A percentile compares a stretch with the other conserved stretches of the same genome.
These are phyloP conservation scores for Debaryomyces subglobosus DNA, from an alignment of 1,139 yeast species.

Conservation along the genomic window DNA sequence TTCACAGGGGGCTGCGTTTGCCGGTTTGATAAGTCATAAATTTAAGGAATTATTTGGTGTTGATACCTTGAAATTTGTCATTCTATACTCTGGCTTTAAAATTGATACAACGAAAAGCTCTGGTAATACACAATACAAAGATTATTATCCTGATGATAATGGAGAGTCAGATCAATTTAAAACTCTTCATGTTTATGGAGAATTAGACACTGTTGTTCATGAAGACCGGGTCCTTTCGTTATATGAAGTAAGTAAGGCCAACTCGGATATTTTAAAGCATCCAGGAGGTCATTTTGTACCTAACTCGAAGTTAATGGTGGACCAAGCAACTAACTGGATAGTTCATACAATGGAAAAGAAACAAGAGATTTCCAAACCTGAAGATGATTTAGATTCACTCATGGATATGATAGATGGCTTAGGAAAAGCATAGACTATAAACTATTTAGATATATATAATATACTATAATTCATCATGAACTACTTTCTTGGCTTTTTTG, in stretches of 20 bases:
- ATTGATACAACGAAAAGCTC: conserved; percentile 50
- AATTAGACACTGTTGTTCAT: conserved; percentile 86
- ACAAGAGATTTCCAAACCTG: conserved; percentile 18
- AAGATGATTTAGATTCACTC: conserved; percentile 36
- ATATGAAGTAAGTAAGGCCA: conserved; percentile 53
- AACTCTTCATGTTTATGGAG: conserved; percentile 78
- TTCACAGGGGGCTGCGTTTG: conserved; percentile 55
- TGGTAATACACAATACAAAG: conserved; percentile 28
- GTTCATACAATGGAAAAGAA: conserved; percentile 18
- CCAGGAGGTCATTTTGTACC: conserved; percentile 92
- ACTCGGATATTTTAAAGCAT: conserved; percentile 58
- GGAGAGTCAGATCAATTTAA: conserved; percentile 29
- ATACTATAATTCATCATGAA: conserved; percentile 41
- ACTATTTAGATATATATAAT: conserved; percentile 7
- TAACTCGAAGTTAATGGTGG: conserved; percentile 61
- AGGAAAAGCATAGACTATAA: conserved; percentile 10
- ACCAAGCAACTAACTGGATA: conserved; percentile 63
- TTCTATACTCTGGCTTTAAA: conserved; percentile 78
- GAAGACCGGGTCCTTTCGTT: conserved; percentile 66
- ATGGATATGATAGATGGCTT: conserved; percentile 40
- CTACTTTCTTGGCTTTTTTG: conserved; percentile 27
- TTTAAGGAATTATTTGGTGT: conserved; percentile 33
- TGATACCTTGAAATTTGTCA: conserved; percentile 61
- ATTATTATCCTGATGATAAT: conserved; percentile 35
- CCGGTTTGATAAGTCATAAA: conserved; percentile 42